A percentile compares a stretch with the other conserved stretches of the same genome.
Conservation (phyloP, 2,329 filamentous ascomycete genomes). For the Sporothrix dimorphospora region DNA sequence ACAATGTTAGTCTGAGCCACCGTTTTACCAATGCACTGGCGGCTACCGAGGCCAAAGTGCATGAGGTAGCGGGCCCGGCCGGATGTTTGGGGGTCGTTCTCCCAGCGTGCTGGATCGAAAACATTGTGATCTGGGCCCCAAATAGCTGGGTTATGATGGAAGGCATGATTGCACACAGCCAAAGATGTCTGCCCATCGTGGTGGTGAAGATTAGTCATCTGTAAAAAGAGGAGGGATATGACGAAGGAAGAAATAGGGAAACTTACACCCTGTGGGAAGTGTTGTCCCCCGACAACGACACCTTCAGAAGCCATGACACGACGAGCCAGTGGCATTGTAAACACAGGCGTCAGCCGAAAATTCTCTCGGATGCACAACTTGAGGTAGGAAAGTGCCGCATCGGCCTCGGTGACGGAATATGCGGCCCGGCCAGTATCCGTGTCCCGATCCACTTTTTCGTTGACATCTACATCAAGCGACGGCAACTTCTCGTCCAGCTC, state of each 20-base stretch:
- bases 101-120: slow-evolving; percentile 40
- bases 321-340: slow-evolving; percentile 42
- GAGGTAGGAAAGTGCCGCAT: slow-evolving; percentile 38
- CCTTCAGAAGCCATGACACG: slow-evolving; percentile 38
- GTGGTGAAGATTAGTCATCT: background rate
- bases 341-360: slow-evolving; percentile 43
- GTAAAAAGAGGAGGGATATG: background rate
- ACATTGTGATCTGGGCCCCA: slow-evolving; percentile 41
- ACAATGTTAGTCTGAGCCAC: slow-evolving; percentile 43
- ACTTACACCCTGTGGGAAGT: slow-evolving; percentile 16
- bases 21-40: slow-evolving; percentile 43
- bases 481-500: slow-evolving; percentile 4
- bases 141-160: slow-evolving; percentile 41
- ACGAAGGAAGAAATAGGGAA: background rate
- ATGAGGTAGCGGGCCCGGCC: slow-evolving; percentile 38
- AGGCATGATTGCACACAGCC: slow-evolving; percentile 41
- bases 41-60: slow-evolving; percentile 42
- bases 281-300: slow-evolving; percentile 26
- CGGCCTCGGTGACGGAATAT: slow-evolving; percentile 35
- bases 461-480: background rate
- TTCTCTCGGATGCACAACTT: slow-evolving; percentile 41
- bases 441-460: background rate
- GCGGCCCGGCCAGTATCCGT: slow-evolving; percentile 27
- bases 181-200: slow-evolving; percentile 29
- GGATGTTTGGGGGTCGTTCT: slow-evolving; percentile 30